Evolutionary conservation across 2,329 filamentous ascomycete species (phyloP).

Genomic region (Colletotrichum cuscutae): DNA sequence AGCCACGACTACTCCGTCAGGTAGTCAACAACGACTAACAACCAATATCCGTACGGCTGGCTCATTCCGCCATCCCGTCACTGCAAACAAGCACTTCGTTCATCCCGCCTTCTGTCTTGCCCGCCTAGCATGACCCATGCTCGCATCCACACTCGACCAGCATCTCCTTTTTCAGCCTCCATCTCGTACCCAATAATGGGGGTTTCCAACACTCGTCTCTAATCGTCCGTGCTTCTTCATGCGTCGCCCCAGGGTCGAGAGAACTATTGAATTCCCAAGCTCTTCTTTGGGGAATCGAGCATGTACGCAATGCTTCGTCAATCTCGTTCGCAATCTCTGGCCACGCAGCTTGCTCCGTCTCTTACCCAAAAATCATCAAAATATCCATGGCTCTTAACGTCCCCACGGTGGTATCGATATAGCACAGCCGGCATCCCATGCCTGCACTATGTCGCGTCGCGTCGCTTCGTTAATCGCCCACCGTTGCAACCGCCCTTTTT

Average conservation of each 20-base stretch:
- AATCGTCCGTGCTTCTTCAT: constrained; percentile 35
- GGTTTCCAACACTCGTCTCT: constrained; percentile 33
- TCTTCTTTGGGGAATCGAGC: constrained; percentile 4
- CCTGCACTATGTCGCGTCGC: constrained; percentile 26
- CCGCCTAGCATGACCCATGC: constrained; percentile 23
- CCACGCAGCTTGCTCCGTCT: constrained; percentile 1
- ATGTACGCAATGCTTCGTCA: constrained; percentile 25
- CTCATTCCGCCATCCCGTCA: neutral
- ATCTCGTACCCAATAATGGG: constrained; percentile 27
- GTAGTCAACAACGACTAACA: too few relatives aligned
- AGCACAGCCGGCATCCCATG: constrained; percentile 5
- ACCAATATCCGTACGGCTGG: neutral
- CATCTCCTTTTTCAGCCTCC: constrained; percentile 33
- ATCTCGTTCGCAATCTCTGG: constrained; percentile 29
- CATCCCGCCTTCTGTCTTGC: neutral
- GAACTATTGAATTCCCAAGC: constrained; percentile 8
- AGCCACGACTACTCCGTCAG: neutral
- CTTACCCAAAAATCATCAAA: constrained; percentile 13
- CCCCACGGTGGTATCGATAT: constrained; percentile 15
- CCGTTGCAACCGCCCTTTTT: constrained; percentile 12
- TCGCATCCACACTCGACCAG: constrained; percentile 17
- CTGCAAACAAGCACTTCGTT: constrained; percentile 12
- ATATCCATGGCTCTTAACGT: neutral
- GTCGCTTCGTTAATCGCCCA: constrained; percentile 30
- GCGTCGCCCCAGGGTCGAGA: constrained; percentile 11